These are phyloP conservation scores for Cydonia oblonga DNA, from an alignment of 331 rosid species.

Conservation along the genomic window DNA sequence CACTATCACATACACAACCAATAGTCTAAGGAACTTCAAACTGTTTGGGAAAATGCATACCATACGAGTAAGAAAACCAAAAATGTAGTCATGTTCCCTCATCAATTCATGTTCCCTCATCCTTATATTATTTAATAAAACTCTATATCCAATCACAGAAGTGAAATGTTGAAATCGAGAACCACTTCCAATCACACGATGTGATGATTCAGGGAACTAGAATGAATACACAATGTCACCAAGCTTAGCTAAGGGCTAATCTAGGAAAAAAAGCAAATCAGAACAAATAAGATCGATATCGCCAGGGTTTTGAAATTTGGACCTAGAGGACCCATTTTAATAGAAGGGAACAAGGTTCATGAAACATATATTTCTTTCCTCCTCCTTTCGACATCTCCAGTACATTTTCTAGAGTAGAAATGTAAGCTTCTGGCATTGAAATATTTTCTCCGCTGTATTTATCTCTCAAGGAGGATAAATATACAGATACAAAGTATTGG, in stretches of 20 bases:
- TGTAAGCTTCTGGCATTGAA: neutral
- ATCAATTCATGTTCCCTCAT: neutral
- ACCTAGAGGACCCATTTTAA: neutral
- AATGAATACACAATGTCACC: neutral
- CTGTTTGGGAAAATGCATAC: neutral
- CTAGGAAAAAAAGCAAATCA: neutral
- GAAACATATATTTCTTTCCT: neutral
- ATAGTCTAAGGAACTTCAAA: neutral
- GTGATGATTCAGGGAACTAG: neutral
- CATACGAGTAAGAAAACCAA: neutral
- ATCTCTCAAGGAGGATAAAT: neutral
- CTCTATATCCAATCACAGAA: neutral
- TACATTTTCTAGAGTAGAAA: neutral
- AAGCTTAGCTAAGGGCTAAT: neutral
- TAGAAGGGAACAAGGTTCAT: neutral
- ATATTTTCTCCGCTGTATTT: neutral
- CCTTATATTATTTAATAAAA: neutral
- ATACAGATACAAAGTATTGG: neutral
- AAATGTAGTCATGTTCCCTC: neutral
- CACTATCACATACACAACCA: neutral
- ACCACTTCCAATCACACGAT: neutral
- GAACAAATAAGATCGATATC: neutral
- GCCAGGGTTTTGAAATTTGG: neutral
- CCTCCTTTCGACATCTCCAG: neutral
- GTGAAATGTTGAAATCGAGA: neutral